phyloP scores from a whole-genome alignment of 2,329 filamentous ascomycete genomes.

The Bipolaris zeicola region DNA sequence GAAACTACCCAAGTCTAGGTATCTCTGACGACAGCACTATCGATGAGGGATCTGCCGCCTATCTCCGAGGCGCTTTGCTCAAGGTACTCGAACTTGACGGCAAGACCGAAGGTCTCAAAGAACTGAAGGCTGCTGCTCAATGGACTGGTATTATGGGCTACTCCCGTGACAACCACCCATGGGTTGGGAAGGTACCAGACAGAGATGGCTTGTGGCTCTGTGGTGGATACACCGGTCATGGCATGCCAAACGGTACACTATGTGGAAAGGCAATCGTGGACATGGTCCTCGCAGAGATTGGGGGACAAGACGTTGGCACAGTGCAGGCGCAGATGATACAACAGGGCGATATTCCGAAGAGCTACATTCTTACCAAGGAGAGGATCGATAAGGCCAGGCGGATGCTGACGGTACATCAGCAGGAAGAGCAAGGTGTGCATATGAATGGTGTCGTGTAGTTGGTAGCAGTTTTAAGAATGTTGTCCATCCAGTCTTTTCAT shows the following conservation, averaged over 20 bases:
- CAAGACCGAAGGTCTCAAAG: constrained; percentile 46
- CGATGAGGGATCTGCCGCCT: constrained; percentile 61
- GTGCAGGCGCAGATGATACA: constrained; percentile 42
- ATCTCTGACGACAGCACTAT: constrained; percentile 65
- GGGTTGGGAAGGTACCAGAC: constrained; percentile 71
- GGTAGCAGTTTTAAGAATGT: background rate
- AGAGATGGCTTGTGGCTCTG: constrained; percentile 65
- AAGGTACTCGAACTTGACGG: constrained; percentile 44
- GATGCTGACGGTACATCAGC: constrained; percentile 43
- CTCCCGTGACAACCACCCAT: constrained; percentile 66
- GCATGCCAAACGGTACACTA: constrained; percentile 75
- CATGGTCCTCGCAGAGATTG: constrained; percentile 57
- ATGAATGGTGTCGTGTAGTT: constrained; percentile 36
- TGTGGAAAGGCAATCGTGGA: constrained; percentile 67
- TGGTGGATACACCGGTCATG: constrained; percentile 73
- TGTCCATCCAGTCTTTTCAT: background rate
- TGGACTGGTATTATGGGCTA: constrained; percentile 87
- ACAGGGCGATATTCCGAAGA: constrained; percentile 43
- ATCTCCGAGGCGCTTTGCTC: constrained; percentile 57
- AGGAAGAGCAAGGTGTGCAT: constrained; percentile 36
- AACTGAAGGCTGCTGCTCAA: constrained; percentile 55
- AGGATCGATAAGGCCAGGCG: constrained; percentile 39
- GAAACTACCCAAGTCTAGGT: constrained; percentile 57
- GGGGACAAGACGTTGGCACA: constrained; percentile 38
- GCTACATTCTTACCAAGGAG: constrained; percentile 47